phyloP scores from a whole-genome alignment of 345 rosid species.

The Jatropha curcas region DNA sequence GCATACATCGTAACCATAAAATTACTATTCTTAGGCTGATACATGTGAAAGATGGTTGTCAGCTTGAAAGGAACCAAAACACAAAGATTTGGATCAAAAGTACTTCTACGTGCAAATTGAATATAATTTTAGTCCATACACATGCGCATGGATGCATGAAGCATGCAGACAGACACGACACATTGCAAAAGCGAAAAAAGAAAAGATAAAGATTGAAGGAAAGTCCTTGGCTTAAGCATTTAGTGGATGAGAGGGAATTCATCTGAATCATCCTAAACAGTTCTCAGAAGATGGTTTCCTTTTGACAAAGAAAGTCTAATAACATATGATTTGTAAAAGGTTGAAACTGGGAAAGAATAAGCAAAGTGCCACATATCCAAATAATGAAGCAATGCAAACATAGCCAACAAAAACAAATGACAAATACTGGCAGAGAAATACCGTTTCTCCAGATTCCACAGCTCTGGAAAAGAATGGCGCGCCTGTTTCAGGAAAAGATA shows the following conservation, averaged over 20 bases:
- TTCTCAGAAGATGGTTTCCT: not conserved
- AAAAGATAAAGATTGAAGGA: not conserved
- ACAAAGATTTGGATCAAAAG: not conserved
- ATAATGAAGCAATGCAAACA: not conserved
- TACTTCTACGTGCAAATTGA: not conserved
- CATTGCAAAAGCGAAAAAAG: not conserved
- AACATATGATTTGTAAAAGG: not conserved
- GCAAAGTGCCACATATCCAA: slow-evolving; percentile 7
- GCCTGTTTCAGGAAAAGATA: slow-evolving; percentile 52
- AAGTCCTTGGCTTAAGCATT: not conserved
- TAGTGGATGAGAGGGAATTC: not conserved
- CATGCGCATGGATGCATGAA: not conserved
- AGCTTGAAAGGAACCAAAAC: not conserved
- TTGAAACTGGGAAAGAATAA: not conserved
- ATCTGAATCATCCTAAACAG: not conserved
- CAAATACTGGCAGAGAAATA: slow-evolving; percentile 23
- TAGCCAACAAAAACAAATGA: slow-evolving; percentile 17
- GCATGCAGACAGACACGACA: not conserved
- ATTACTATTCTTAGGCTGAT: not conserved
- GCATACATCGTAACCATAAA: not conserved
- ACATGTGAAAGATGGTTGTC: not conserved
- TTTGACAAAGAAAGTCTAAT: not conserved
- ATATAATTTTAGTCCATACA: not conserved
- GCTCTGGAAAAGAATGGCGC: slow-evolving; percentile 80
- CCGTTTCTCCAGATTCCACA: slow-evolving; percentile 88